Base-by-base conservation (phyloP, 768 basidiomycete species). In the Lactarius pseudohatsudake region DNA sequence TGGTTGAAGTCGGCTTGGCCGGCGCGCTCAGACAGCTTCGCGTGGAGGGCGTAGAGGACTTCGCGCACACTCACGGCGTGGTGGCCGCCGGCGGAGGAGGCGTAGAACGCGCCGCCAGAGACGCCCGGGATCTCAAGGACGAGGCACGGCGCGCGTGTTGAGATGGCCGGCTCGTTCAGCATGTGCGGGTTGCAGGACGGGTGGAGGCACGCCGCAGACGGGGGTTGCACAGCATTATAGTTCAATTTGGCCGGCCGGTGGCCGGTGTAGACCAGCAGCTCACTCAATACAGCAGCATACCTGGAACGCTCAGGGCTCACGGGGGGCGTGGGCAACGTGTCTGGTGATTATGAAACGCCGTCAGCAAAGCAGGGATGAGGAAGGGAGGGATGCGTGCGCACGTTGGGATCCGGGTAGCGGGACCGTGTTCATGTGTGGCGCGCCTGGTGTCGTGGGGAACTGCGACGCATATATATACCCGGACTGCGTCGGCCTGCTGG, bases 371-470 rank as follows among this genome's bases (percentile, higher is more conserved):
- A 9, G 18, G 26, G 11, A n/a, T n/a, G n/a, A n/a, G n/a, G n/a
- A n/a, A n/a, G n/a, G n/a, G n/a, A n/a, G n/a, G n/a, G n/a, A n/a
- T n/a, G n/a, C n/a, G n/a, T n/a, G n/a, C n/a, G 68, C 54, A 69
- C 68, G 30, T 45, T 55, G 38, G 28, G 4, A n/a, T 7, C 16
- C 15, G 8, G 69, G 69, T 3, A 69, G 55, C 26, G 69, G 62
- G 45, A 69, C 69, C 13, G 69, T 67, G 61, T 34, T 18, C 58
- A 69, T 60, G 28, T 69, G 64, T 45, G 69, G 69, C 36, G 69
- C 69, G 20, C 69, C 69, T 22, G 69, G 69, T 6, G 69, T 69
- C 10, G 56, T 64, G 10, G 69, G 59, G 16, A 38, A 5, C 3
- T 63, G 53, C 3, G 66, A 55, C 9, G 53, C 53, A 32, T 67